Evolutionary conservation across 2,329 filamentous ascomycete genomes (phyloP), one percentile per base, ranked within the genome.

Genomic region (Zasmidium angulare): DNA sequence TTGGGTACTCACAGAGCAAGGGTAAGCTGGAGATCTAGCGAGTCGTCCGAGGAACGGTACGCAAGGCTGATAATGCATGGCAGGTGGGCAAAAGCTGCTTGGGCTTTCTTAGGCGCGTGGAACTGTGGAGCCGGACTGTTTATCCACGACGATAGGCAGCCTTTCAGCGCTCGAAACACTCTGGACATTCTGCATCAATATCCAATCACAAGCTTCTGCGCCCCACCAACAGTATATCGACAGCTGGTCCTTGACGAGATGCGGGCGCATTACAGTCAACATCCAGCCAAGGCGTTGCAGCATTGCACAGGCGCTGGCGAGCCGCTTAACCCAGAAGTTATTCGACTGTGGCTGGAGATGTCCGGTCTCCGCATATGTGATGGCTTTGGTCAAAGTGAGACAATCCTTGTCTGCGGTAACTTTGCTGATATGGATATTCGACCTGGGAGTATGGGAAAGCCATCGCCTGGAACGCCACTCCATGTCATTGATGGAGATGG

Each of bases 311-410:
- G 73, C 7, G 75, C 75, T 6, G 75, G 76, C 7, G 76, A 78
- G 55, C 74, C 76, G 2, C 53, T 78, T 40, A 77, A 78, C 52
- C 73, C 70, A n/a, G 70, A 73, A 56, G 76, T 77, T 1, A 76
- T 77, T 22, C 61, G 67, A 3, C 62, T 70, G 43, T 77, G 74
- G 74, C 67, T 70, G 55, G 67, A 72, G 31, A 73, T 72, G 60
- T 75, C 67, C 3, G 71, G 69, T 1, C 63, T 76, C 50, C 68
- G 75, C 51, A 77, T 78, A 46, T 71, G 68, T 53, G 75, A 78
- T 60, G 76, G 74, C 2, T 78, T 76, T 52, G 76, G 75, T 11
- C 75, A 78, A 62, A 76, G 73, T 17, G 76, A 78, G 60, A 76
- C 75, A 3, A 71, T 75, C 4, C 67, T 78, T 9, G 63, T 76